Evolutionary conservation across 108 stramenopile genomes (phyloP).

Genomic region (Skeletonema menzelii): DNA sequence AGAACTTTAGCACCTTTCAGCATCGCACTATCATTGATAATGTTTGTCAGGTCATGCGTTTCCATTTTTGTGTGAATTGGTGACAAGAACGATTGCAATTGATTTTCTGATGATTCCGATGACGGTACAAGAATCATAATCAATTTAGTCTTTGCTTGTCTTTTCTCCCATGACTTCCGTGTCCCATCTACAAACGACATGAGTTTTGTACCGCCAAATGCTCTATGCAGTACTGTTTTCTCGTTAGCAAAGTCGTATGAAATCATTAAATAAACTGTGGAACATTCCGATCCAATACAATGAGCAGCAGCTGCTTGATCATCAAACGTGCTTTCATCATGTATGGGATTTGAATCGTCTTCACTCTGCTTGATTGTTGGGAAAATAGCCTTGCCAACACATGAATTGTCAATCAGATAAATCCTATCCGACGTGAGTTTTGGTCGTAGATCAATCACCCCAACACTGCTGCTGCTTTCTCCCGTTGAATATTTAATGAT

Average conservation of each 20-base stretch:
- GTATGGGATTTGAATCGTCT: neutral
- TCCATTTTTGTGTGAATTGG: neutral
- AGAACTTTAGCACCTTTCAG: neutral
- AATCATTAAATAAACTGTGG: conserved; percentile 20
- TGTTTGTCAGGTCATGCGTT: neutral
- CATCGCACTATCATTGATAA: neutral
- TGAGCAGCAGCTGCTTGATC: conserved; percentile 23
- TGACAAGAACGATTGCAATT: neutral
- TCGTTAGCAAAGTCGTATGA: conserved; percentile 30
- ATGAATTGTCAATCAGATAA: neutral
- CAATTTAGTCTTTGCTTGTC: conserved; percentile 6
- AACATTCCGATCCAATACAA: conserved; percentile 22
- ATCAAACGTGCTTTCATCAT: conserved; percentile 2
- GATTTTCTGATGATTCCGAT: neutral
- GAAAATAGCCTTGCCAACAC: neutral
- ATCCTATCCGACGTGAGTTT: conserved; percentile 15
- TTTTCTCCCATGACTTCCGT: conserved; percentile 16
- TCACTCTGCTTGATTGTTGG: neutral
- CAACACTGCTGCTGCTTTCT: conserved; percentile 4
- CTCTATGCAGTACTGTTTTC: conserved; percentile 38
- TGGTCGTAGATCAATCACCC: conserved; percentile 19
- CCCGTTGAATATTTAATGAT: neutral
- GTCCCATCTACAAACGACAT: conserved; percentile 26
- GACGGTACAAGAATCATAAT: conserved; percentile 21
- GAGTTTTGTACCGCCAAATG: conserved; percentile 27